These are phyloP conservation scores for Fusarium foetens DNA, from an alignment of 2,329 filamentous ascomycete genomes.

Conservation along the genomic window DNA sequence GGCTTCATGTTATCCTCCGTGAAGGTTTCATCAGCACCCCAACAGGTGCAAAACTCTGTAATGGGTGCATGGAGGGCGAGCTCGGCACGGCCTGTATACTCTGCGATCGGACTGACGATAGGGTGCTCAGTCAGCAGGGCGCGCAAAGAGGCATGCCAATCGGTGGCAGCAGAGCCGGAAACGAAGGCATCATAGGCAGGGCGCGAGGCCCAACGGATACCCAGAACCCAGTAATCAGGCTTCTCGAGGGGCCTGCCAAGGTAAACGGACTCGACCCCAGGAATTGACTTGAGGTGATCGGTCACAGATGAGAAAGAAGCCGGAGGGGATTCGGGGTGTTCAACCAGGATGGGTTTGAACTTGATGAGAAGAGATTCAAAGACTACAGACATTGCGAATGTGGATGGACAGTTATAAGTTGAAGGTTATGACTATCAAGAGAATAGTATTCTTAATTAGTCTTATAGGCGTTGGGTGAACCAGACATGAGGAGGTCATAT, in stretches of 20 bases:
- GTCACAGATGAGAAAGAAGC: slow-evolving; percentile 43
- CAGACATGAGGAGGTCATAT: background rate
- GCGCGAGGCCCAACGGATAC: slow-evolving; percentile 50
- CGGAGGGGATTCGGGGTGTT: slow-evolving; percentile 41
- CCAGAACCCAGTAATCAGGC: slow-evolving; percentile 47
- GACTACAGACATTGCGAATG: slow-evolving; percentile 40
- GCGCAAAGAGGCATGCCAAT: slow-evolving; percentile 52
- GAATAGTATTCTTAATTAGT: background rate
- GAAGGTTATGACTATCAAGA: background rate
- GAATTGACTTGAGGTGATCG: slow-evolving; percentile 45
- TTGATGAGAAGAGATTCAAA: slow-evolving; percentile 48
- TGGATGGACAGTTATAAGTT: background rate
- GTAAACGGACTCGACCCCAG: slow-evolving; percentile 49
- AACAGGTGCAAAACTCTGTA: slow-evolving; percentile 53
- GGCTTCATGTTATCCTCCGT: slow-evolving; percentile 46
- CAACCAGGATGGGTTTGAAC: slow-evolving; percentile 46
- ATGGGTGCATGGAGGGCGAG: slow-evolving; percentile 50
- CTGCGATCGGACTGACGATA: slow-evolving; percentile 37
- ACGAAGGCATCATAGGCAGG: slow-evolving; percentile 53
- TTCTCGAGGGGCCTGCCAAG: slow-evolving; percentile 51
- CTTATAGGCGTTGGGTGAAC: background rate
- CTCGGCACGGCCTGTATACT: slow-evolving; percentile 35
- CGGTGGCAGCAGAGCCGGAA: slow-evolving; percentile 53
- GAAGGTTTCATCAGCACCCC: slow-evolving; percentile 48
- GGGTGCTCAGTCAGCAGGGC: slow-evolving; percentile 45